phyloP scores from a whole-genome alignment of 805 yeast genomes.

The Saturnispora saitoi region DNA sequence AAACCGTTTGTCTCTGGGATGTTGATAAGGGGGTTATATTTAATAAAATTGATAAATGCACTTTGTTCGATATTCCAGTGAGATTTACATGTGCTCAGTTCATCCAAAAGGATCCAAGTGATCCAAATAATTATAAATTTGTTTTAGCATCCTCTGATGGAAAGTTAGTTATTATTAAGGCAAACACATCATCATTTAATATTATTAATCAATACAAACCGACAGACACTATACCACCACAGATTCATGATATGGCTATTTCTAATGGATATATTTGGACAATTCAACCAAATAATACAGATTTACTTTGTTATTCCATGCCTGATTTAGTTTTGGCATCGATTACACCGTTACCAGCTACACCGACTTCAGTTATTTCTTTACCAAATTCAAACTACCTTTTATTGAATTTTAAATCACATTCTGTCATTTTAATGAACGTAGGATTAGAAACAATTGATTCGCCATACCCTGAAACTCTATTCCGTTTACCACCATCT shows the following conservation, averaged over 20 bases:
- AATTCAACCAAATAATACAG: conserved; percentile 10
- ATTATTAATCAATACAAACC: conserved; percentile 5
- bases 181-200: neutral
- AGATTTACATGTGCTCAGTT: conserved; percentile 13
- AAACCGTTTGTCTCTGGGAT: conserved; percentile 44
- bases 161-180: conserved; percentile 9
- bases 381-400: conserved; percentile 7
- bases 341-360: conserved; percentile 9
- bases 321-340: conserved; percentile 9
- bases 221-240: conserved; percentile 10
- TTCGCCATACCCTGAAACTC: conserved; percentile 12
- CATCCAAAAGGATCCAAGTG: conserved; percentile 6
- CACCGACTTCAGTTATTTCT: conserved; percentile 8
- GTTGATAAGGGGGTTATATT: conserved; percentile 6
- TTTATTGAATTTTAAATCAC: conserved; percentile 12
- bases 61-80: conserved; percentile 7
- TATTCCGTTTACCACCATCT: conserved; percentile 11
- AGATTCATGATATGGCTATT: conserved; percentile 13
- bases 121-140: conserved; percentile 5
- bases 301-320: conserved; percentile 10
- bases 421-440: conserved; percentile 10
- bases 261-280: conserved; percentile 11
- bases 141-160: conserved; percentile 15
- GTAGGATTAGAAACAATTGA: conserved; percentile 4
- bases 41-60: conserved; percentile 4